These are phyloP conservation scores for Colletotrichum trifolii DNA, from an alignment of 2,329 filamentous ascomycete genomes.

Conservation along the genomic window DNA sequence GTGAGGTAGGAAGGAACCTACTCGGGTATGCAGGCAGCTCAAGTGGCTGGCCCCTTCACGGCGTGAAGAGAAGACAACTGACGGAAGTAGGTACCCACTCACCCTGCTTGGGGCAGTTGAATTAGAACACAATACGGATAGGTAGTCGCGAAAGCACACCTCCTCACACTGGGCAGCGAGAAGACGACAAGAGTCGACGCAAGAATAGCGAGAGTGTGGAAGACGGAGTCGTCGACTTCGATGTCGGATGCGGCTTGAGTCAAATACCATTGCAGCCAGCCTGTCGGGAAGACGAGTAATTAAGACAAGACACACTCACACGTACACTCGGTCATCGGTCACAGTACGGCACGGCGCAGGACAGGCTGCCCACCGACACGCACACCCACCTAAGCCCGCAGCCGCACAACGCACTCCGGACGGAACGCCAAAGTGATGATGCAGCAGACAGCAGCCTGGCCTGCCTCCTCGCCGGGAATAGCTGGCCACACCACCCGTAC, in stretches of 20 bases:
- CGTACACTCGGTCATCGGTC: neutral
- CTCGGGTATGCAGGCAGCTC: no score
- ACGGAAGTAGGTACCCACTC: no score
- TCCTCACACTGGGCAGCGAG: no score
- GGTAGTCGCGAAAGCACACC: no score
- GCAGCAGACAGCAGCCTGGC: conserved; percentile 33
- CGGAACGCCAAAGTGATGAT: conserved; percentile 28
- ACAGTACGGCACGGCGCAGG: no score
- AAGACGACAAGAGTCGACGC: no score
- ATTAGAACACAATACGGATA: no score
- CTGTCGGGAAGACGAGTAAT: neutral
- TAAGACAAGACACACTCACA: neutral
- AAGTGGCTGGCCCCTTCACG: no score
- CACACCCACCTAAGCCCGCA: neutral
- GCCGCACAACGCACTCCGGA: neutral
- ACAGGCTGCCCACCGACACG: neutral
- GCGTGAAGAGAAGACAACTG: no score
- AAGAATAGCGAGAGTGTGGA: no score
- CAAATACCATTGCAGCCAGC: conserved; percentile 8
- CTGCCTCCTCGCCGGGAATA: conserved; percentile 24
- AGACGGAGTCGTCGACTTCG: neutral
- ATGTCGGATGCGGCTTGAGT: conserved; percentile 4
- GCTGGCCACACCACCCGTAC: neutral
- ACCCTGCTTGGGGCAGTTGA: no score
- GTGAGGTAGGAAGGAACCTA: no score